These are phyloP conservation scores for Hygrocybe coccinea DNA, from an alignment of 768 basidiomycete genomes.

Conservation along the genomic window DNA sequence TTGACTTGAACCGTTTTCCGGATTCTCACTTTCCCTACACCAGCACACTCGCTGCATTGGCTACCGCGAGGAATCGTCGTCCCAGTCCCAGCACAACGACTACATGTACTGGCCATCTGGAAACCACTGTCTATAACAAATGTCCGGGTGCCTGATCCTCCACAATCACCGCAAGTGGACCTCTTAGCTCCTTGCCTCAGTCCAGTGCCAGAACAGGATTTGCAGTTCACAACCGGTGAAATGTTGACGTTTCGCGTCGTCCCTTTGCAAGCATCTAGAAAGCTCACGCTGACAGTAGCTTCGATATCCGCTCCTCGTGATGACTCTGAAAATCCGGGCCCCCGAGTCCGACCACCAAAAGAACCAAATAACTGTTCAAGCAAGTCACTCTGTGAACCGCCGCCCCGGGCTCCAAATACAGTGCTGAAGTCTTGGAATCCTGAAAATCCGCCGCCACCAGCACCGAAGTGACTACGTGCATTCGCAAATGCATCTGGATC, in stretches of 20 bases:
- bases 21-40: slow-evolving; percentile 81
- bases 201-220: slow-evolving; percentile 79
- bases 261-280: slow-evolving; percentile 95
- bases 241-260: slow-evolving; percentile 68
- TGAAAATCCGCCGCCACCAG: slow-evolving; percentile 58
- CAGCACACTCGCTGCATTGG: slow-evolving; percentile 76
- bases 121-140: slow-evolving; percentile 92
- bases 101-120: slow-evolving; percentile 93
- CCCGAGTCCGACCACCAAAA: slow-evolving; percentile 42
- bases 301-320: slow-evolving; percentile 79
- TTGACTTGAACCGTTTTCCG: slow-evolving; percentile 75
- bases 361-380: slow-evolving; percentile 86
- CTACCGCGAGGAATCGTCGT: slow-evolving; percentile 71
- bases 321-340: slow-evolving; percentile 40
- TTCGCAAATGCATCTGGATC: slow-evolving; percentile 78
- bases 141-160: slow-evolving; percentile 82
- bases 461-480: slow-evolving; percentile 43
- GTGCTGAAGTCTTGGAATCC: slow-evolving; percentile 70
- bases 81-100: slow-evolving; percentile 75
- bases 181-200: slow-evolving; percentile 83
- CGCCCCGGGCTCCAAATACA: slow-evolving; percentile 47
- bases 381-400: slow-evolving; percentile 53
- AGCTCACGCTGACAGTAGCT: slow-evolving; percentile 65
- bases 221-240: slow-evolving; percentile 78
- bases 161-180: slow-evolving; percentile 71